Base-by-base conservation (phyloP, 768 basidiomycete species). In the Lactifluus volemus region DNA sequence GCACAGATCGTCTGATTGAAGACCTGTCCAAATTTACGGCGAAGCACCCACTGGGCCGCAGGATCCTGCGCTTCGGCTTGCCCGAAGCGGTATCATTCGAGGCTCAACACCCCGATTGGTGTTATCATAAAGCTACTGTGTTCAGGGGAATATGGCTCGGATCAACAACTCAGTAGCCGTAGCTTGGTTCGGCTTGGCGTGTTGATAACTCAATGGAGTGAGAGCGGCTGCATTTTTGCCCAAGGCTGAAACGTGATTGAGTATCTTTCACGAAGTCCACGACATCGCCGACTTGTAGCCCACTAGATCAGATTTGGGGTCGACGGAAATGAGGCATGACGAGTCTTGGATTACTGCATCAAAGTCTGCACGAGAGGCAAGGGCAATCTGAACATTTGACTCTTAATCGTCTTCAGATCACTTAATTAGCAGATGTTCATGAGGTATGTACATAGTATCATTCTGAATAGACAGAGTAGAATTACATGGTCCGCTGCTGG, bases 71-170 rank as follows among this genome's bases (percentile, higher is more conserved):
- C 12, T 55, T 55, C 25, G 44, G 39, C 54, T 45, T 56, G 19
- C 60, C 49, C 36, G 36, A 61, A 47, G 36, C 29, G 30, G 60
- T 61, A 45, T 51, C 53, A 41, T 44, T 52, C 36, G n/a, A 29
- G 25, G n/a, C 34, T n/a, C 38, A 49, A n/a, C 25, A 25, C 25
- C 25, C 25, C 25, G 25, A 25, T 25, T 25, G 25, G 25, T 1
- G 25, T 2, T 54, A 17, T 19, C 44, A 30, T 34, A 3, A 3
- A 34, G 32, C 32, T 34, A 25, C 12, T n/a, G 21, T 4, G 15
- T 17, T 39, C 21, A 32, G 49, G 29, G 2, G 39, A 39, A 39
- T 12, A 14, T 5, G 14, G 39, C 12, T 45, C 44, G 19, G 44
- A 45, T 45, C 19, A 45, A 10, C 10, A 21, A 25, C 25, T 25